Conservation (phyloP, 345 rosid species). For the Hirschfeldia incana region DNA sequence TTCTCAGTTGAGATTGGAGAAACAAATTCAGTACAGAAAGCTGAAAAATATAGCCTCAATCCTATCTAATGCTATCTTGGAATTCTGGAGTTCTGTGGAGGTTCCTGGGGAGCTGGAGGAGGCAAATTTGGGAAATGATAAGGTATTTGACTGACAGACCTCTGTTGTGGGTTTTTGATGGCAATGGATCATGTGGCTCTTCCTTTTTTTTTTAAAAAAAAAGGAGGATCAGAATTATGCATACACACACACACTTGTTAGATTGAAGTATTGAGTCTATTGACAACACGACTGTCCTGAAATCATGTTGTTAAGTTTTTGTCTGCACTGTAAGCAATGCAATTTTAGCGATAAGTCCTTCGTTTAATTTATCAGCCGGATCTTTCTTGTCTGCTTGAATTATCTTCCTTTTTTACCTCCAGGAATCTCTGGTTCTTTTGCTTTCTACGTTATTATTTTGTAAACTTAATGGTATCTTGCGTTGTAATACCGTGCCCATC, state of each 20-base stretch:
- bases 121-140: slow-evolving; percentile 25
- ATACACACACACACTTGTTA: background rate
- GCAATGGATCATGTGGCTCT: slow-evolving; percentile 1
- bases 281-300: slow-evolving; percentile 19
- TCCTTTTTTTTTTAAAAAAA: background rate
- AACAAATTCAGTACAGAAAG: slow-evolving; percentile 50
- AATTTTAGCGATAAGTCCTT: background rate
- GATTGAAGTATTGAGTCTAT: background rate
- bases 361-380: background rate
- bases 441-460: slow-evolving; percentile 9
- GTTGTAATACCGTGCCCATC: slow-evolving; percentile 18
- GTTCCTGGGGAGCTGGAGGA: slow-evolving; percentile 44
- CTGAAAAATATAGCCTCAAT: slow-evolving; percentile 62
- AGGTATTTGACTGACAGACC: slow-evolving; percentile 34
- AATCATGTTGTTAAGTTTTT: slow-evolving; percentile 21
- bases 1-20: slow-evolving; percentile 61
- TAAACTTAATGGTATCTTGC: slow-evolving; percentile 5
- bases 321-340: background rate
- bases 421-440: slow-evolving; percentile 16
- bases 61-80: slow-evolving; percentile 80
- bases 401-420: background rate
- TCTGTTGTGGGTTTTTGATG: slow-evolving; percentile 19
- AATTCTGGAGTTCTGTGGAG: slow-evolving; percentile 83
- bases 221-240: background rate
- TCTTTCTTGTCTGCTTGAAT: slow-evolving; percentile 9